phyloP scores from a whole-genome alignment of 345 rosid species.

The Moricandia moricandioides region DNA sequence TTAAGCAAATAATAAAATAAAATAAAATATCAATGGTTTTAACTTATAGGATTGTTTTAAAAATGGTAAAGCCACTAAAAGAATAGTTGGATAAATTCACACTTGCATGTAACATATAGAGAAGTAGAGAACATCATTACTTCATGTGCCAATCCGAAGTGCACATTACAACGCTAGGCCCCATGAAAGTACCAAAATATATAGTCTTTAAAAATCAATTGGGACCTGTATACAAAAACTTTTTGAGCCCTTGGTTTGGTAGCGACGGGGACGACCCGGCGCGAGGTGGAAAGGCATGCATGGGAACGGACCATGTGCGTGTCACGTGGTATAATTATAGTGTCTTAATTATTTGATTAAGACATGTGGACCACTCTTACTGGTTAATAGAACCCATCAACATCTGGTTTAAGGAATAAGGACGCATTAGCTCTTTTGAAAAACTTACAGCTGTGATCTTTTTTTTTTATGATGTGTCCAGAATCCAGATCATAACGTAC shows the following conservation, averaged over 20 bases:
- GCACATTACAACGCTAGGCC: no score
- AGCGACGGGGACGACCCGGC: constrained; percentile 34
- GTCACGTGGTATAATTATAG: constrained; percentile 25
- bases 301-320: constrained; percentile 23
- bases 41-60: no score
- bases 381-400: constrained; percentile 6
- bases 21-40: no score
- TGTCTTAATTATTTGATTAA: constrained; percentile 7
- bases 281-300: constrained; percentile 18
- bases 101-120: no score
- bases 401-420: constrained; percentile 19
- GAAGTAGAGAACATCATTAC: no score
- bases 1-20: no score
- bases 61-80: no score
- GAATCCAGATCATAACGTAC: constrained; percentile 17
- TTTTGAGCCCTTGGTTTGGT: constrained; percentile 28
- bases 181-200: no score
- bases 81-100: no score
- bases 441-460: constrained; percentile 12
- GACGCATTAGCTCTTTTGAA: constrained; percentile 26
- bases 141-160: no score
- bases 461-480: constrained; percentile 1
- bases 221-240: no score
- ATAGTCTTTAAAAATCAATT: no score
- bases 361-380: constrained; percentile 20